Percentiles rank a stretch among this genome's conserved stretches.
Evolutionary conservation across 2,329 filamentous ascomycete species (phyloP).

Genomic region (Sphaerulina musiva): DNA sequence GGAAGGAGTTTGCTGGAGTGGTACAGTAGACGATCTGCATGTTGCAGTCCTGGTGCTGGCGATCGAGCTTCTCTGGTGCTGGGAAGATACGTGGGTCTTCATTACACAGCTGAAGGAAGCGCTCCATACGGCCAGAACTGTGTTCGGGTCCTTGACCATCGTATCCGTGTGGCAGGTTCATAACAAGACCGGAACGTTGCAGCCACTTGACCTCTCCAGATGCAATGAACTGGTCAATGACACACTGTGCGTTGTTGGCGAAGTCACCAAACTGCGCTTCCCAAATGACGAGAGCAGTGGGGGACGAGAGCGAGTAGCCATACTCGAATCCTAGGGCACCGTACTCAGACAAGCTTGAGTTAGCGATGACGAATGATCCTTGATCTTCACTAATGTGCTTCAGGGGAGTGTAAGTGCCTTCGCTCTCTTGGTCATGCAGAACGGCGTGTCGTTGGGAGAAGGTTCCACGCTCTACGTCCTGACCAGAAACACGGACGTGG

Average conservation of each 20-base stretch:
- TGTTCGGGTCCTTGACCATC: slow-evolving; percentile 98
- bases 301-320: slow-evolving; percentile 93
- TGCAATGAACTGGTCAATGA: slow-evolving; percentile 97
- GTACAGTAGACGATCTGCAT: slow-evolving; percentile 98
- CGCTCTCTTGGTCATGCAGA: slow-evolving; percentile 93
- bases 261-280: slow-evolving; percentile 99
- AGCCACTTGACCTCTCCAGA: slow-evolving; percentile 98
- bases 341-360: slow-evolving; percentile 77
- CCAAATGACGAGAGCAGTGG: slow-evolving; percentile 97
- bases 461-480: slow-evolving; percentile 98
- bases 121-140: slow-evolving; percentile 93
- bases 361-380: slow-evolving; percentile 91
- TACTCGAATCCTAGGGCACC: slow-evolving; percentile 91
- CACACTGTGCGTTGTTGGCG: slow-evolving; percentile 97
- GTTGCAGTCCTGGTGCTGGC: slow-evolving; percentile 99
- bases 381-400: slow-evolving; percentile 86
- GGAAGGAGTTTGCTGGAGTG: slow-evolving; percentile 92
- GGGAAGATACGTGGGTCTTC: slow-evolving; percentile 95
- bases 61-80: slow-evolving; percentile 76
- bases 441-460: slow-evolving; percentile 98
- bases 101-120: slow-evolving; percentile 94
- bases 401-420: slow-evolving; percentile 86
- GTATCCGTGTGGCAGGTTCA: slow-evolving; percentile 95
- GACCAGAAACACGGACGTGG: slow-evolving; percentile 94
- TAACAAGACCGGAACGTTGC: slow-evolving; percentile 90